Evolutionary conservation across 208 protist genomes (phyloP), one percentile per base, ranked within the genome.

Genomic region (Leishmania guyanensis): DNA sequence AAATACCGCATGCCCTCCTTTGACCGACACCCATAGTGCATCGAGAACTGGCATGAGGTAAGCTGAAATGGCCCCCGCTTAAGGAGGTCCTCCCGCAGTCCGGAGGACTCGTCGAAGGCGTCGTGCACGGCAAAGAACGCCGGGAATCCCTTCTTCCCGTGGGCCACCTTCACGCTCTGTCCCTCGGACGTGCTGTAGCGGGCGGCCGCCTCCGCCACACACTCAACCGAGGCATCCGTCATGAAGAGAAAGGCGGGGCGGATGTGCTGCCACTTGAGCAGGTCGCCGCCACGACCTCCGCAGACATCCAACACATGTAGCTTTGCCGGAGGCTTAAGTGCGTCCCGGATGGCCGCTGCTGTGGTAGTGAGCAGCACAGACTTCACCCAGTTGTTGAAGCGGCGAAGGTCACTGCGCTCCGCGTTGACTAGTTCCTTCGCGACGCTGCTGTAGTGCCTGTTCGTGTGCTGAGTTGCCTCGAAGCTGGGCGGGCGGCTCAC

Each of bases 371-470:
- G 71, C 0, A 90, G 80, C 8, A 82, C 76, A 20, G 89, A 81
- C 75, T 96, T 96, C 46, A 94, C 80, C 88, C 88, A 92, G 83
- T 96, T 96, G 84, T 96, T 93, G 80, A 94, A 96, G 65, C 84
- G 81, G 51, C 91, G 81, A 68, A 96, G 75, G 17, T 79, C 50
- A 62, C 93, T 94, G 54, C 90, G 86, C 68, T 85, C 79, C n/a
- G 75, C 81, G 48, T 54, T 76, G 10, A 78, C 78, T 33, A 93
- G 83, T 73, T 91, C 84, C 60, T 84, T 89, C 26, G 84, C 86
- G 73, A 91, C 90, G 9, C 43, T 75, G 14, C 83, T 89, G 83
- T 96, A 96, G 82, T 96, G 93, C 62, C 12, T 69, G 78, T 90
- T 95, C 22, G 87, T 94, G 39, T 76, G 71, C 39, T 70, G 26